A percentile compares a stretch with the other conserved stretches of the same genome.
Conservation (phyloP, 495 filamentous ascomycete genomes). For the Stereocaulon alpinum region DNA sequence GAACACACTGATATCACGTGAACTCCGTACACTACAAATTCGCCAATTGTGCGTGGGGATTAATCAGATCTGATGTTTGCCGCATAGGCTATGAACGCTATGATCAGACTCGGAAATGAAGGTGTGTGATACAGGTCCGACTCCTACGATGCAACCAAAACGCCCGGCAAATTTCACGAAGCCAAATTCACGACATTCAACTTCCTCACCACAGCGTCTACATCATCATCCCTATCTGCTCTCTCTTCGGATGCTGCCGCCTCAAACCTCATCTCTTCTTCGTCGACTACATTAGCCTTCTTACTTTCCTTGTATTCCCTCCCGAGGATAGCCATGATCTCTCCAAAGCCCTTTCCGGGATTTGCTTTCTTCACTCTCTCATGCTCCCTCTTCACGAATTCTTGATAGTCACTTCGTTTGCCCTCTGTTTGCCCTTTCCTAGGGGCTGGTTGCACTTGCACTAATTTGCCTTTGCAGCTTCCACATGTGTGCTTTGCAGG, state of each 20-base stretch:
- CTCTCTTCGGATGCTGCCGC: constrained; percentile 15
- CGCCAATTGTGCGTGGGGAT: too few species aligned
- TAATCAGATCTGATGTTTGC: too few species aligned
- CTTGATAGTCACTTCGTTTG: constrained; percentile 46
- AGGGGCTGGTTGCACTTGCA: constrained; percentile 73
- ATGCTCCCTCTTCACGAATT: constrained; percentile 39
- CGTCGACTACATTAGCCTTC: background rate
- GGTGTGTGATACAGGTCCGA: background rate
- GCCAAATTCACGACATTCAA: constrained; percentile 12
- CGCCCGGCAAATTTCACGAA: background rate
- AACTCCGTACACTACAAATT: too few species aligned
- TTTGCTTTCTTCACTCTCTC: constrained; percentile 18
- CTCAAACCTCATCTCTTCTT: background rate
- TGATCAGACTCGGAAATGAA: background rate
- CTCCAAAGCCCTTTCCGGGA: constrained; percentile 14
- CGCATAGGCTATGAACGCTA: too few species aligned
- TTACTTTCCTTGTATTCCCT: constrained; percentile 19
- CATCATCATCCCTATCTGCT: constrained; percentile 34
- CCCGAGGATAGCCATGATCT: constrained; percentile 21
- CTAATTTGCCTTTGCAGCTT: constrained; percentile 50
- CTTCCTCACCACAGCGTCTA: constrained; percentile 13
- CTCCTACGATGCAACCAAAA: background rate
- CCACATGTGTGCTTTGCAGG: constrained; percentile 56
- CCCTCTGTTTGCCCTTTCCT: constrained; percentile 30
- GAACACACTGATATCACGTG: too few species aligned